phyloP scores from a whole-genome alignment of 2,329 filamentous ascomycete genomes.

The Diaporthe ilicicola region DNA sequence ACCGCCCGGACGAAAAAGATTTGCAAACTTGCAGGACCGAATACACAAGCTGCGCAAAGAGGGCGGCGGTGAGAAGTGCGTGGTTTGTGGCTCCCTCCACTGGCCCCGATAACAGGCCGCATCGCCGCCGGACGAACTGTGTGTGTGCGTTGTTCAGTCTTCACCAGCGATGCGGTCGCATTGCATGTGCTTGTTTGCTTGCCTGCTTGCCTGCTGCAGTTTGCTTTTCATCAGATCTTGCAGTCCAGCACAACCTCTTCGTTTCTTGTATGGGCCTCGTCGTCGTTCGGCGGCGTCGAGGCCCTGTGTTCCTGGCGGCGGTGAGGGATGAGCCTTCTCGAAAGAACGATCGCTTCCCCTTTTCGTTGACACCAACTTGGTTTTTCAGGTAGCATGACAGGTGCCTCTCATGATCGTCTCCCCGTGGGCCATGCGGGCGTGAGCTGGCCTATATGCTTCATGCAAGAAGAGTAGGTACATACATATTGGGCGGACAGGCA shows the following conservation, averaged over 20 bases:
- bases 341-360: neutral
- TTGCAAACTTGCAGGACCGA: too few species aligned
- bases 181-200: neutral
- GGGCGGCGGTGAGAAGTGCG: conserved; percentile 12
- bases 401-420: neutral
- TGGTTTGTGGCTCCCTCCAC: neutral
- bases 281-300: neutral
- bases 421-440: neutral
- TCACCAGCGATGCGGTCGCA: conserved; percentile 18
- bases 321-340: conserved; percentile 21
- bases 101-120: conserved; percentile 1
- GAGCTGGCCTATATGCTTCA: neutral
- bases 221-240: conserved; percentile 26
- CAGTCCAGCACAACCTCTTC: neutral
- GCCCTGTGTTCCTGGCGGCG: neutral
- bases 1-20: too few species aligned
- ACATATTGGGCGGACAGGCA: neutral
- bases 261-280: neutral
- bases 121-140: conserved; percentile 2
- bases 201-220: neutral
- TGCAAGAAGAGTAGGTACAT: too few species aligned
- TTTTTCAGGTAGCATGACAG: neutral
- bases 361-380: neutral
- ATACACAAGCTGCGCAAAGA: neutral
- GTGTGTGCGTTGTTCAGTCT: conserved; percentile 19